Evolutionary conservation across 352 stramenopile genomes (phyloP).

Genomic region (Globisporangium iwayamae): DNA sequence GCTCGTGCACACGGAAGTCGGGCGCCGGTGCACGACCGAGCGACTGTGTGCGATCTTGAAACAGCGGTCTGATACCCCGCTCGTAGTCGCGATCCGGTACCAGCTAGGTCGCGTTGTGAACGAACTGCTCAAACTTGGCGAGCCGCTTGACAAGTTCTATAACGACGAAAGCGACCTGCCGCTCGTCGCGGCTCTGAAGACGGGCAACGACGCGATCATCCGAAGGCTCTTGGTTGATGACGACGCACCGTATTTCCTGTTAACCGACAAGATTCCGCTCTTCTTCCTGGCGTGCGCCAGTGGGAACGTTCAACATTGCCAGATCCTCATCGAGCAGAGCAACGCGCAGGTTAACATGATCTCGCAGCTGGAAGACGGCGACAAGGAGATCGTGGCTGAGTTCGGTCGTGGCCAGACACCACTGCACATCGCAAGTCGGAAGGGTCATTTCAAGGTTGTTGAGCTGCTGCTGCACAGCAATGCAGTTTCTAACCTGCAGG

Average conservation of each 20-base stretch:
- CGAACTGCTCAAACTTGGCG: slow-evolving; percentile 52
- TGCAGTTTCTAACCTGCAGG: slow-evolving; percentile 69
- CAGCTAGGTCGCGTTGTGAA: slow-evolving; percentile 79
- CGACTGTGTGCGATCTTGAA: slow-evolving; percentile 60
- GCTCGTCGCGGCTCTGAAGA: slow-evolving; percentile 65
- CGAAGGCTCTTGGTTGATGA: slow-evolving; percentile 69
- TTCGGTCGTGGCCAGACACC: slow-evolving; percentile 73
- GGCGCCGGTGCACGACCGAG: slow-evolving; percentile 61
- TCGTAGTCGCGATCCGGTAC: slow-evolving; percentile 78
- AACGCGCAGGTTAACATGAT: slow-evolving; percentile 73
- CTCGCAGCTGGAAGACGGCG: slow-evolving; percentile 66
- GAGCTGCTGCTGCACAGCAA: slow-evolving; percentile 62
- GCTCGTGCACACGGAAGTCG: slow-evolving; percentile 59
- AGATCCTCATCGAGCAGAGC: slow-evolving; percentile 64
- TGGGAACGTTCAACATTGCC: slow-evolving; percentile 64
- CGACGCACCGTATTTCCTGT: slow-evolving; percentile 60
- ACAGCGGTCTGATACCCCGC: slow-evolving; percentile 51
- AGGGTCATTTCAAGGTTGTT: slow-evolving; percentile 58
- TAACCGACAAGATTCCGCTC: slow-evolving; percentile 75
- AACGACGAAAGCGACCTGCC: slow-evolving; percentile 56
- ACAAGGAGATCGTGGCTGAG: slow-evolving; percentile 71
- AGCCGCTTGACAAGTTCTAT: slow-evolving; percentile 44
- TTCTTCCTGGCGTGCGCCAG: slow-evolving; percentile 73
- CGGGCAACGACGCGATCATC: slow-evolving; percentile 72
- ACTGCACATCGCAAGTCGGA: slow-evolving; percentile 73